Conservation (phyloP, 2,329 filamentous ascomycete species). For the Penicillium sp. region DNA sequence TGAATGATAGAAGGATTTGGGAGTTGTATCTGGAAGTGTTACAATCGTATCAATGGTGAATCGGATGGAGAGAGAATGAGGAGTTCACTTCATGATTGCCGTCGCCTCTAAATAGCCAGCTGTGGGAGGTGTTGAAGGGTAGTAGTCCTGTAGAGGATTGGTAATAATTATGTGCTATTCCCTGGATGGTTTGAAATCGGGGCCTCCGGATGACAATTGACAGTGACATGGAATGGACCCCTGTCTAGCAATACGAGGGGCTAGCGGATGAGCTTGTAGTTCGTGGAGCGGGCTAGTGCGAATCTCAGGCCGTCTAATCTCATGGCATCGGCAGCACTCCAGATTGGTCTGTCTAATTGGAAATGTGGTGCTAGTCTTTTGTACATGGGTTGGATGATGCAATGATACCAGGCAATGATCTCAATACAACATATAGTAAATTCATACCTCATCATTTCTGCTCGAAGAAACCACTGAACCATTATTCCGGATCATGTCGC, state of each 20-base stretch:
- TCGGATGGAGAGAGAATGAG: background rate
- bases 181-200: background rate
- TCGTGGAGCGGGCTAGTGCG: background rate
- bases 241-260: background rate
- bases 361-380: background rate
- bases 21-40: background rate
- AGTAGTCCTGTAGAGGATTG: background rate
- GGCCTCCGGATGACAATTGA: background rate
- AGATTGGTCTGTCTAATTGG: background rate
- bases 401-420: background rate
- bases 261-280: background rate
- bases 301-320: background rate
- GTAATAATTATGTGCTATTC: background rate
- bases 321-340: background rate
- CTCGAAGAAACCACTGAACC: background rate
- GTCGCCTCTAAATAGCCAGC: background rate
- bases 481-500: background rate
- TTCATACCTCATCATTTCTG: background rate
- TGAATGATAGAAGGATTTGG: background rate
- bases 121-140: background rate
- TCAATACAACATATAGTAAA: too few relatives aligned
- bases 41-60: background rate
- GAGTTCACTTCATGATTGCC: background rate
- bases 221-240: background rate
- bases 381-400: background rate